These are phyloP conservation scores for Arctium minus DNA, from an alignment of 129 eudicot species.

Conservation along the genomic window DNA sequence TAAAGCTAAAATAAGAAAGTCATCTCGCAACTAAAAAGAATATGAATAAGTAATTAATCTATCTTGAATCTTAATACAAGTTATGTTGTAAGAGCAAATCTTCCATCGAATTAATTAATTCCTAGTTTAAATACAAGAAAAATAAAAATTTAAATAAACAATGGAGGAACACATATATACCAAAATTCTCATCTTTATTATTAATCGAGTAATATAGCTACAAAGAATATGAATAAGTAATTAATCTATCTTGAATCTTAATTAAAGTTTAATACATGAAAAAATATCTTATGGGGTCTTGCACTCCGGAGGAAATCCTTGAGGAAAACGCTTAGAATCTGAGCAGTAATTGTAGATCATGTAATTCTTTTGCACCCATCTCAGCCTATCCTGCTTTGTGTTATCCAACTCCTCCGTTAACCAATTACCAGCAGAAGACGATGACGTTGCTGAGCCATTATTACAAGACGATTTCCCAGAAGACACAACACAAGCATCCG, in stretches of 20 bases:
- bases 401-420: slow-evolving; percentile 44
- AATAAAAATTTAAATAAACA: background rate
- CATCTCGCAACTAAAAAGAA: too few species aligned
- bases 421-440: slow-evolving; percentile 23
- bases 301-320: slow-evolving; percentile 44
- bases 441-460: background rate
- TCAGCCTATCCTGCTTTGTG: slow-evolving; percentile 34
- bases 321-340: slow-evolving; percentile 47
- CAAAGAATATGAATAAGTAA: slow-evolving; percentile 16
- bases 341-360: slow-evolving; percentile 66
- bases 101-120: too few species aligned
- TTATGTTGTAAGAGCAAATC: too few species aligned
- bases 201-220: background rate
- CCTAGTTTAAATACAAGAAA: too few species aligned
- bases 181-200: background rate
- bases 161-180: background rate
- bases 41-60: too few species aligned
- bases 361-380: slow-evolving; percentile 57
- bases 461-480: slow-evolving; percentile 46
- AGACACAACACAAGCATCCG: slow-evolving; percentile 49
- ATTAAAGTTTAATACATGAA: slow-evolving; percentile 5
- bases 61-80: too few species aligned
- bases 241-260: background rate
- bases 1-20: too few species aligned
- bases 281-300: slow-evolving; percentile 19